Evolutionary conservation across 2,329 filamentous ascomycete species (phyloP), one percentile per base, ranked within the genome.

Genomic region (Nothopassalora personata): DNA sequence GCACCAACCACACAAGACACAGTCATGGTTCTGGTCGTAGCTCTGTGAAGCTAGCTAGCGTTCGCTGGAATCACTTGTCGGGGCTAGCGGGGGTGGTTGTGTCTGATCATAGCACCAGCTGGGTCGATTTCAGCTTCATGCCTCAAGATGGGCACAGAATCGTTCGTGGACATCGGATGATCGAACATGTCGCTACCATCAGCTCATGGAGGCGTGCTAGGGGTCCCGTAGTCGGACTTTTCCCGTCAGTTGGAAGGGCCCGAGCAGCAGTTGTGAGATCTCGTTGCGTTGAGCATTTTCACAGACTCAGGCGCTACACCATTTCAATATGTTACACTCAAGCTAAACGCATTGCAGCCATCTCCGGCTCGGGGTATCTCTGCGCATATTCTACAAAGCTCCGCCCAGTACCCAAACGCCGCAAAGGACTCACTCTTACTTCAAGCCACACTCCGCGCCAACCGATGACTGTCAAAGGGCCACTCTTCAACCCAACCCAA

Each of bases 331-430:
- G 23, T 49, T 9, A 39, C 7, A 33, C 31, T 43, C 51, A 53
- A 43, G 36, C 30, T 27, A 13, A 43, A 34, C 19, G 31, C n/a
- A 3, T 43, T 36, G 51, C 31, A 53, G 34, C 51, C 51, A 53
- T 27, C 7, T 15, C 30, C 10, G 31, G 34, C 51, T 53, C 51
- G 51, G 51, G 51, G 51, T 53, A 53, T 53, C 51, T n/a, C 19
- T 23, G 13, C 36, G 34, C 18, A 18, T n/a, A 6, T 43, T 15
- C 9, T 13, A 43, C 13, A 43, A 43, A 43, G 13, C 39, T n/a
- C 2, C 39, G 5, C n/a, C 39, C 39, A 15, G 18, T 5, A 15
- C 15, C 39, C 39, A n/a, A 43, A 43, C 39, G 39, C n/a, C 51
- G 43, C 19, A 53, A 39, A 53, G 48, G 28, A 53, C 11, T 28